Evolutionary conservation across 2,329 filamentous ascomycete species (phyloP), one percentile per base, ranked within the genome.

Genomic region (Zasmidium citrigriseum): DNA sequence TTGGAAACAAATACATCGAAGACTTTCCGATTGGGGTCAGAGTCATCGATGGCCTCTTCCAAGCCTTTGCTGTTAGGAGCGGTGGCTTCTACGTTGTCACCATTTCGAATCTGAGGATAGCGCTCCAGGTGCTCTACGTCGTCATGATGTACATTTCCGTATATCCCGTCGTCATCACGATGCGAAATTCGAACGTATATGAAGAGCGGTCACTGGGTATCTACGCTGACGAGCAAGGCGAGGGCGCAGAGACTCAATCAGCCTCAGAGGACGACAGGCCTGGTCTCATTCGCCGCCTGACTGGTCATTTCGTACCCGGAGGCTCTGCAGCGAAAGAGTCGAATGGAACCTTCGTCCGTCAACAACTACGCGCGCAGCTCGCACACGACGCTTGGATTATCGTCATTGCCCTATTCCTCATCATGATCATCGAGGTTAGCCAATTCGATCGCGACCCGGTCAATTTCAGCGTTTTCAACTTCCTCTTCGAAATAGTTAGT

Each of bases 131-230:
- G 34, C 79, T 84, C 29, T 82, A 86, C 57, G 75, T 87, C 0
- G 78, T 85, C 46, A 87, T 87, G 85, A 87, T 88, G 85, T 87
- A 86, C 70, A 86, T 87, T 48, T 81, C 81, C 4, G 80, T 83
- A 3, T 86, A 84, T 58, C 85, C 85, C 0, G 82, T 86, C 27
- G 83, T 83, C 14, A 85, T 87, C 53, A 83, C 78, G 18, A 85
- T 87, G 72, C 80, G 85, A 46, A 80, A 83, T 54, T 82, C 80
- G 27, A 86, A 85, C 61, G 82, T 84, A 3, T 87, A 87, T 68
- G 84, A 87, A 71, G 85, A 87, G 67, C 78, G 80, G 47, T 83
- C 82, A 49, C 71, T 89, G 4, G 86, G 85, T 0, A 79, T 87
- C 23, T 88, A 86, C 66, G 72, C 75, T 11, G 68, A 74, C n/a